These are phyloP conservation scores for Arabidopsis arenosa DNA, from an alignment of 345 rosid genomes.

Conservation along the genomic window DNA sequence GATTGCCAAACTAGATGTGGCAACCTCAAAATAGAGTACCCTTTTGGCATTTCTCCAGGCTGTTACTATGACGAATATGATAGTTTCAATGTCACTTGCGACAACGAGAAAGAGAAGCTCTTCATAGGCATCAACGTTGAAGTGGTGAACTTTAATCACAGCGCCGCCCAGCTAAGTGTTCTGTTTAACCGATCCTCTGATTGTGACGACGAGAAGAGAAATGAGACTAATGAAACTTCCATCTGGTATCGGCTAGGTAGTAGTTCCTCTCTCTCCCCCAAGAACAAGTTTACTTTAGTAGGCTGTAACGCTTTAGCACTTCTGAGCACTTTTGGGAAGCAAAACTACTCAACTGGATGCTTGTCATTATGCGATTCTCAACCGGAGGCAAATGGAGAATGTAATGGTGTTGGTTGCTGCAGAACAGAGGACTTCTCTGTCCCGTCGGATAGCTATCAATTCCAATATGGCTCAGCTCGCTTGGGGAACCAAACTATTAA, in stretches of 20 bases:
- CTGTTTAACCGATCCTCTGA: no score
- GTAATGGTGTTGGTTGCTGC: constrained; percentile 39
- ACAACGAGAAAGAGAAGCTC: neutral
- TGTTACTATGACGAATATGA: constrained; percentile 32
- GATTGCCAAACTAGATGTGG: constrained; percentile 34
- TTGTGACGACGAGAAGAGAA: no score
- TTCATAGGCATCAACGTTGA: rapidly evolving
- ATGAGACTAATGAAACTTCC: no score
- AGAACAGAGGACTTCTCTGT: no score
- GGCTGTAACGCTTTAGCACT: constrained; percentile 48
- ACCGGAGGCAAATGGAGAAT: neutral
- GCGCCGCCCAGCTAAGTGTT: constrained; percentile 25
- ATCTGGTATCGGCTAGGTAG: no score
- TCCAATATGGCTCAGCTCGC: neutral
- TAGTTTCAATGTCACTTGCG: constrained; percentile 36
- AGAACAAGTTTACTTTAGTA: constrained; percentile 41
- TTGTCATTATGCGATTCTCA: neutral
- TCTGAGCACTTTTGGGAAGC: neutral
- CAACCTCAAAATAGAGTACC: constrained; percentile 43
- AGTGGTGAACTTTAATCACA: neutral
- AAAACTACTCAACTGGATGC: constrained; percentile 26
- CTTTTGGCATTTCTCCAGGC: constrained; percentile 38
- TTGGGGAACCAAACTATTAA: neutral
- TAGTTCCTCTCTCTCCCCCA: neutral
- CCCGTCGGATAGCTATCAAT: neutral